Evolutionary conservation across 441 rosid genomes (phyloP).

Genomic region (Eruca vesicaria): DNA sequence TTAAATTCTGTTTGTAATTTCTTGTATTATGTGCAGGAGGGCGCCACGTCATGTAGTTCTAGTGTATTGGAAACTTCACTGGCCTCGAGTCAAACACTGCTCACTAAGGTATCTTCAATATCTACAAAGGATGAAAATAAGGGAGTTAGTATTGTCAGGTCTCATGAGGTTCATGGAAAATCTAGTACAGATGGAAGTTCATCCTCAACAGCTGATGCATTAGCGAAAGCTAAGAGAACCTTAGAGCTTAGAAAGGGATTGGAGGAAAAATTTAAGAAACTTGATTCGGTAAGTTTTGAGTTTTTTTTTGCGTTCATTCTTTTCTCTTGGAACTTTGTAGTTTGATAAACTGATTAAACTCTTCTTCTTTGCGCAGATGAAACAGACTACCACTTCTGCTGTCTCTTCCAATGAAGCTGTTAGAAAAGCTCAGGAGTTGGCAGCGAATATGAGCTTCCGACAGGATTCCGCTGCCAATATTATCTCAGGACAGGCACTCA

Average conservation of each 20-base stretch:
- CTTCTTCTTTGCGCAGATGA: slow-evolving; percentile 47
- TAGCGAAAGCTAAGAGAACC: slow-evolving; percentile 88
- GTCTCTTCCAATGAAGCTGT: slow-evolving; percentile 60
- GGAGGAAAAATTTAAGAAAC: slow-evolving; percentile 64
- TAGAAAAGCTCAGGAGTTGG: slow-evolving; percentile 86
- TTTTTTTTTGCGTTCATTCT: not conserved
- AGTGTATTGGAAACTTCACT: slow-evolving; percentile 44
- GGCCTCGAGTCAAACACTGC: slow-evolving; percentile 47
- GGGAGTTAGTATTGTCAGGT: slow-evolving; percentile 97
- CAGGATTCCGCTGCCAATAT: slow-evolving; percentile 50
- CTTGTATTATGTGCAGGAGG: slow-evolving; percentile 37
- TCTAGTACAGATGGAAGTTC: slow-evolving; percentile 99
- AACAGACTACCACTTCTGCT: slow-evolving; percentile 37
- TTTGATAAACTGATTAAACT: not conserved
- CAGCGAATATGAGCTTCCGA: slow-evolving; percentile 77
- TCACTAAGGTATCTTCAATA: slow-evolving; percentile 97
- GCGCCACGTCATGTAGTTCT: slow-evolving; percentile 38
- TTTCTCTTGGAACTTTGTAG: not conserved
- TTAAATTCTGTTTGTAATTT: not conserved
- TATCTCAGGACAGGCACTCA: slow-evolving; percentile 35
- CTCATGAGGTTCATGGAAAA: slow-evolving; percentile 99
- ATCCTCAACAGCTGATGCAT: slow-evolving; percentile 82
- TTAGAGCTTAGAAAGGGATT: slow-evolving; percentile 69
- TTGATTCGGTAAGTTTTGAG: slow-evolving; percentile 52
- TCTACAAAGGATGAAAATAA: slow-evolving; percentile 96